These are phyloP conservation scores for Zymoseptoria tritici DNA, from an alignment of 2,329 filamentous ascomycete species.

Conservation along the genomic window DNA sequence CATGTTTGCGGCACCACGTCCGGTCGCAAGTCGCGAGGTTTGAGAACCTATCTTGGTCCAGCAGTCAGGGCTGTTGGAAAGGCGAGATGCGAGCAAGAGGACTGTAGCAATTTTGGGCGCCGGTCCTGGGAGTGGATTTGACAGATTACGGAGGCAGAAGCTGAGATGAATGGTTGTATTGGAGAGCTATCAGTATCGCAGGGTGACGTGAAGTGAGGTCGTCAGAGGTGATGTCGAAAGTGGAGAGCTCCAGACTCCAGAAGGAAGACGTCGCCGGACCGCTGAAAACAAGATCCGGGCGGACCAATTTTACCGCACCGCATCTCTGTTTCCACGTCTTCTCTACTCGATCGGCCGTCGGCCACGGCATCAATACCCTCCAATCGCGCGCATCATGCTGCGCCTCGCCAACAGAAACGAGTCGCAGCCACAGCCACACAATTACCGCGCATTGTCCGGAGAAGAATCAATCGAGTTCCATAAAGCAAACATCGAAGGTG, in stretches of 20 bases:
- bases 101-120: not conserved
- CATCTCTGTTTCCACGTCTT: not conserved
- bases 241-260: not conserved
- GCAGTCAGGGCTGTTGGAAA: not conserved
- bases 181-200: not conserved
- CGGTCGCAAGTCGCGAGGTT: not conserved
- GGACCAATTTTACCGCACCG: no score
- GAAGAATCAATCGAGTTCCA: no score
- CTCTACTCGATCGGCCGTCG: no score
- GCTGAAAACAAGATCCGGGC: not conserved
- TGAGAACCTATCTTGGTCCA: not conserved
- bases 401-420: no score
- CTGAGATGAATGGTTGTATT: not conserved
- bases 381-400: no score
- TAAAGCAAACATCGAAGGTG: no score
- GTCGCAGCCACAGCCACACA: no score
- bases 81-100: no score
- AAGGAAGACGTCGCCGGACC: not conserved
- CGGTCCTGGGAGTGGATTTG: not conserved
- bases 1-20: slow-evolving; percentile 49
- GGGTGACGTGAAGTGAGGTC: not conserved
- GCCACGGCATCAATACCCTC: no score
- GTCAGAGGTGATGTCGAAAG: not conserved
- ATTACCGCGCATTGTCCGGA: no score
- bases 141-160: not conserved